Evolutionary conservation across 2,329 filamentous ascomycete genomes (phyloP), one percentile per base, ranked within the genome.

Genomic region (Sphaerostilbella broomeana): DNA sequence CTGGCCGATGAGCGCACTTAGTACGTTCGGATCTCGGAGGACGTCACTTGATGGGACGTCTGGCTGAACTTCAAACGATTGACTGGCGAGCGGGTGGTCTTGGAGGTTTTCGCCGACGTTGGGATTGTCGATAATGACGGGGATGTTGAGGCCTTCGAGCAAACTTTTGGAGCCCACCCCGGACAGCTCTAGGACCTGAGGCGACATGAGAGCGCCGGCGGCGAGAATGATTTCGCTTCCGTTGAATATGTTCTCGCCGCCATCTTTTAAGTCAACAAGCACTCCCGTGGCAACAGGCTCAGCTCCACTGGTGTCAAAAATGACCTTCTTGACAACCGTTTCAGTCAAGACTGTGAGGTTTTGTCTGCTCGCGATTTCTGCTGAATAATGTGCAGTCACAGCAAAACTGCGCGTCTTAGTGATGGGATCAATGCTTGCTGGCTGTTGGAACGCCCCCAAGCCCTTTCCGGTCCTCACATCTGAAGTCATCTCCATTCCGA

Each of bases 41-140:
- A 54, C 42, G 35, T 66, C 59, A 22, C 47, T 26, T 5, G 40
- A 42, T 17, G 37, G 30, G 34, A 39, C 35, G 11, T 56, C 59
- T 11, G 63, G 58, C 36, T 61, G 61, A 30, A 69, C 61, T 26
- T 69, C 63, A 51, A 43, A 47, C 19, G 26, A 38, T 20, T 32
- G 38, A 26, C 34, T 33, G 8, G 41, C 26, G 26, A 44, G 35
- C 5, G 44, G 31, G 46, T 68, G 65, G 42, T 69, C 65, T 46
- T 64, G 60, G 24, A 65, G 54, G 46, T 68, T 68, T 45, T 61
- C 59, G 33, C 65, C 65, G 7, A 68, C 45, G 6, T 29, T 62
- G 5, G 60, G 56, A 19, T 67, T 51, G 31, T 63, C 54, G 8
- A 65, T 45, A n/a, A 64, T 41, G 5, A 52, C 37, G 3, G 49